Evolutionary conservation across 2,329 filamentous ascomycete species (phyloP).

Genomic region (Sphaerulina populicola): DNA sequence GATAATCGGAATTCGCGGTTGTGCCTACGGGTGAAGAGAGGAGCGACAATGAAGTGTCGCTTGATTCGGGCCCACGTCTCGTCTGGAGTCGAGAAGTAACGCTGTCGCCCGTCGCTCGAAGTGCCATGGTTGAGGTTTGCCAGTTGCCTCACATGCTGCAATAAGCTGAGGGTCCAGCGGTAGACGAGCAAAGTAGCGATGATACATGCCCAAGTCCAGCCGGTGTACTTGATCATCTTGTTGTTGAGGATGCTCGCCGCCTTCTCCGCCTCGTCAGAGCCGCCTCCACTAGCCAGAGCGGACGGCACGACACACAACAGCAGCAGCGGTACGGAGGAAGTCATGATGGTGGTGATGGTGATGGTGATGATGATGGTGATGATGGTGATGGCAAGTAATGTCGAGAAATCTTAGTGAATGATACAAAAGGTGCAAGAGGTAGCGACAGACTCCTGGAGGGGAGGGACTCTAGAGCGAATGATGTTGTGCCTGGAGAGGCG

Average conservation of each 20-base stretch:
- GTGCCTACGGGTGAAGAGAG: slow-evolving; percentile 42
- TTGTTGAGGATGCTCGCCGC: slow-evolving; percentile 23
- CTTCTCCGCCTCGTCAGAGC: slow-evolving; percentile 11
- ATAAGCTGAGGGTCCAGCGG: slow-evolving; percentile 53
- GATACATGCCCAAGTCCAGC: slow-evolving; percentile 52
- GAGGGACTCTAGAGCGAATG: background rate
- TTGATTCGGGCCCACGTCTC: slow-evolving; percentile 39
- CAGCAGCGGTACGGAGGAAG: slow-evolving; percentile 15
- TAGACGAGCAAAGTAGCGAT: slow-evolving; percentile 58
- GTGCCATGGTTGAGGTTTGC: slow-evolving; percentile 69
- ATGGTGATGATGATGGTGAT: slow-evolving; percentile 5
- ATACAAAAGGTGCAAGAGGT: background rate
- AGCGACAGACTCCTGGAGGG: background rate
- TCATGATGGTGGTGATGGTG: slow-evolving; percentile 6
- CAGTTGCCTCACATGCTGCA: slow-evolving; percentile 63
- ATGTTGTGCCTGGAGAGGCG: background rate
- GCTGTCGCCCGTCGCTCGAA: slow-evolving; percentile 45
- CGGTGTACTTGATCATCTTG: slow-evolving; percentile 31
- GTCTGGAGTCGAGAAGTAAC: slow-evolving; percentile 65
- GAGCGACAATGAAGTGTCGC: slow-evolving; percentile 41
- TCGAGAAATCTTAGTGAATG: background rate
- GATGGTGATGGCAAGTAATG: background rate
- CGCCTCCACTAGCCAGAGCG: slow-evolving; percentile 9
- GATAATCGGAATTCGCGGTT: slow-evolving; percentile 47
- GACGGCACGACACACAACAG: slow-evolving; percentile 15